Percentiles rank a stretch among this genome's conserved stretches.
Evolutionary conservation across 208 protist species (phyloP).

Genomic region (Acanthamoeba royreba): DNA sequence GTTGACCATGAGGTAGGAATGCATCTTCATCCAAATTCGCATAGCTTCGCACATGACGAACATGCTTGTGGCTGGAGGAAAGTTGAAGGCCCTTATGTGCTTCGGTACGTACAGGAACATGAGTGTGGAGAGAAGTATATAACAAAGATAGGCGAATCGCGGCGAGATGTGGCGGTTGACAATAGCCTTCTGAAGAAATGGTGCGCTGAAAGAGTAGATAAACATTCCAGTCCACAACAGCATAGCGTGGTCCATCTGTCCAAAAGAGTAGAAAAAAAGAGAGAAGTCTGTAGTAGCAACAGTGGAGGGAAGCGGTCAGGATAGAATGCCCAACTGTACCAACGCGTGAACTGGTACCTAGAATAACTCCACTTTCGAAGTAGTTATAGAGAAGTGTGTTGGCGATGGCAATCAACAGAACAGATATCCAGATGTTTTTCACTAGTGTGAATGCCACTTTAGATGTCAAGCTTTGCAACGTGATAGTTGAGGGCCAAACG

Average conservation of each 20-base stretch:
- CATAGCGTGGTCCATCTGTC: constrained; percentile 14
- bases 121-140: neutral
- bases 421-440: constrained; percentile 40
- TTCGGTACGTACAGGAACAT: neutral
- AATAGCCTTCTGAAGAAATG: constrained; percentile 5
- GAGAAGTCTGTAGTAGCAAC: constrained; percentile 15
- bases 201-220: neutral
- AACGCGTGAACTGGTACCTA: too few relatives aligned
- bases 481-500: neutral
- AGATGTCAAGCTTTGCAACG: too few relatives aligned
- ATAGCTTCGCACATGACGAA: constrained; percentile 12
- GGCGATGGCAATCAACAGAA: constrained; percentile 17
- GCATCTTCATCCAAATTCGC: constrained; percentile 50
- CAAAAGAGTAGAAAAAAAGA: constrained; percentile 8
- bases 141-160: neutral
- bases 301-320: neutral
- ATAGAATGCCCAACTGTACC: too few relatives aligned
- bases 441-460: too few relatives aligned
- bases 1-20: constrained; percentile 45
- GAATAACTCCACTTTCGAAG: constrained; percentile 12
- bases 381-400: constrained; percentile 42
- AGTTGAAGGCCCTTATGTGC: neutral
- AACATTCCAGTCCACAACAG: neutral
- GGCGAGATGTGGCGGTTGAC: neutral
- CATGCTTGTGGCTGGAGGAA: neutral